phyloP scores from a whole-genome alignment of 2,329 filamentous ascomycete species.

The Diatrype stigma region DNA sequence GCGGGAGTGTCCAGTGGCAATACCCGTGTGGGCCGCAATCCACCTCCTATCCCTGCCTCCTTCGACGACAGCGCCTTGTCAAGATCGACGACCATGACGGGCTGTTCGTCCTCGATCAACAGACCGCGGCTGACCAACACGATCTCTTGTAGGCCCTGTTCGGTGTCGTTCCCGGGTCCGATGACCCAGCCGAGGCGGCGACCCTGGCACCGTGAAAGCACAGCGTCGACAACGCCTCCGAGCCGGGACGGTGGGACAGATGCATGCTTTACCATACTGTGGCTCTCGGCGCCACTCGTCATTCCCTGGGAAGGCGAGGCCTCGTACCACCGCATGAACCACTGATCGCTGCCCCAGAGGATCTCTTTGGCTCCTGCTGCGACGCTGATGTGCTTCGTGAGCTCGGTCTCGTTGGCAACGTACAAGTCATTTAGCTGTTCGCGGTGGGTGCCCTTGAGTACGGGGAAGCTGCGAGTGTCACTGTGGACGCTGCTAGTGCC shows the following conservation, averaged over 20 bases:
- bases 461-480: neutral
- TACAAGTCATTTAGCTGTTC: constrained; percentile 8
- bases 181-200: constrained; percentile 13
- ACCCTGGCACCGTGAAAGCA: constrained; percentile 7
- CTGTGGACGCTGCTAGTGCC: neutral
- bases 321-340: constrained; percentile 13
- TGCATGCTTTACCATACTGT: constrained; percentile 14
- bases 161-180: constrained; percentile 6
- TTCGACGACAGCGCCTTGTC: neutral
- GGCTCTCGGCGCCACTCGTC: neutral
- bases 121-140: constrained; percentile 6
- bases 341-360: constrained; percentile 11
- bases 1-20: too few relatives aligned
- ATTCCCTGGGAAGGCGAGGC: neutral
- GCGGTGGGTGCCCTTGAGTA: neutral
- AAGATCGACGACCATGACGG: constrained; percentile 10
- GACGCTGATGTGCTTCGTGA: constrained; percentile 14
- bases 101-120: constrained; percentile 8
- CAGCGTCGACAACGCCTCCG: constrained; percentile 5
- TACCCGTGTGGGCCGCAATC: too few relatives aligned
- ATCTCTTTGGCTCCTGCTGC: constrained; percentile 8
- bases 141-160: constrained; percentile 11
- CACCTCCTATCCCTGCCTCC: too few relatives aligned
- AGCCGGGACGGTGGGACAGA: constrained; percentile 5
- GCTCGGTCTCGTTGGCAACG: constrained; percentile 13